These are phyloP conservation scores for Lecanoromycetidae sp. DNA, from an alignment of 2,329 filamentous ascomycete genomes.

Conservation along the genomic window DNA sequence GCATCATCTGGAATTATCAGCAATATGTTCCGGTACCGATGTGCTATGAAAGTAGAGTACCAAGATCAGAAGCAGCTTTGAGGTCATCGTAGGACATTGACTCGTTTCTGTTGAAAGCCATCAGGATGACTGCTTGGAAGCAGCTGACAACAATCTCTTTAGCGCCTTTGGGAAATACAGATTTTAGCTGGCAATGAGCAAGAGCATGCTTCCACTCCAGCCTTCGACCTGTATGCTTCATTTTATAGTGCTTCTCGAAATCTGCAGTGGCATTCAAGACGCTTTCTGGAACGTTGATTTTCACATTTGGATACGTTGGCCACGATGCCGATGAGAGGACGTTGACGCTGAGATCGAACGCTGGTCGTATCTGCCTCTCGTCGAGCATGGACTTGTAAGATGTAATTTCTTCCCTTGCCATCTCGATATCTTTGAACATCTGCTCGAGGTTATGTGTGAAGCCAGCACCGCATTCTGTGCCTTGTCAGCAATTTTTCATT, in stretches of 20 bases:
- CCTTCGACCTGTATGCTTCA: conserved; percentile 76
- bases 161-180: conserved; percentile 61
- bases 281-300: conserved; percentile 61
- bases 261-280: conserved; percentile 65
- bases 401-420: conserved; percentile 85
- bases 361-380: conserved; percentile 44
- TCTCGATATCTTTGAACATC: conserved; percentile 98
- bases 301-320: conserved; percentile 74
- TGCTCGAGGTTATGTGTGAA: conserved; percentile 97
- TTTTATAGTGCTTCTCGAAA: conserved; percentile 77
- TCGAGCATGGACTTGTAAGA: conserved; percentile 63
- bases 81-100: conserved; percentile 67
- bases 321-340: conserved; percentile 85
- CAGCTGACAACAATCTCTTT: conserved; percentile 88
- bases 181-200: conserved; percentile 79
- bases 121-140: conserved; percentile 80
- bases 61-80: conserved; percentile 58
- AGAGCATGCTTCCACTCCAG: conserved; percentile 87
- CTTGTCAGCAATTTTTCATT: conserved; percentile 8
- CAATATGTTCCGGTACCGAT: conserved; percentile 5
- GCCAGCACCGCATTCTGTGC: conserved; percentile 68
- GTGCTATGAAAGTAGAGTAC: conserved; percentile 27
- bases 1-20: conserved; percentile 43
- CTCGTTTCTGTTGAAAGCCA: conserved; percentile 74
- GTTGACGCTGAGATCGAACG: conserved; percentile 69